Evolutionary conservation across 495 filamentous ascomycete genomes (phyloP).

Genomic region (Trypethelium eluteriae): DNA sequence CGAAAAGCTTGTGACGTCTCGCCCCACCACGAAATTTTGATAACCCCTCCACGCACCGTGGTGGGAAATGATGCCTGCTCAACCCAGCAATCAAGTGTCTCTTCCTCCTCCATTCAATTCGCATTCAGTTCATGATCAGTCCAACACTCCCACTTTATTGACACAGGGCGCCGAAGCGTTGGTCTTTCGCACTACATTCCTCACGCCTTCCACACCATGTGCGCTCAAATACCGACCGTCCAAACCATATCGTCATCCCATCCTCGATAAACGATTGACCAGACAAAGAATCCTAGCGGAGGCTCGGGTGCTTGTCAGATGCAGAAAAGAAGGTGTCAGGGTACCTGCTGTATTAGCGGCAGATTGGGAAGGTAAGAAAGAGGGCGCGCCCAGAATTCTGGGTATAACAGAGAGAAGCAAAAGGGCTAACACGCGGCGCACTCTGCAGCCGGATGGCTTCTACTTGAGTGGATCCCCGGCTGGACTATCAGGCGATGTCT

Average conservation of each 20-base stretch:
- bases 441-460: conserved; percentile 57
- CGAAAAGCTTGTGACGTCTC: too few species aligned
- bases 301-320: conserved; percentile 71
- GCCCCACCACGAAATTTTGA: neutral
- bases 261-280: conserved; percentile 79
- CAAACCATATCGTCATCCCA: conserved; percentile 88
- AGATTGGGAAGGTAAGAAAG: conserved; percentile 49
- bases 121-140: conserved; percentile 40
- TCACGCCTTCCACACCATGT: conserved; percentile 57
- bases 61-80: neutral
- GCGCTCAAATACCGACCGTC: conserved; percentile 89
- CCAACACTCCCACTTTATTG: conserved; percentile 43
- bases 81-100: conserved; percentile 16
- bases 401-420: neutral
- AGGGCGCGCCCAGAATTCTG: conserved; percentile 7
- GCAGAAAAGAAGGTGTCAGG: conserved; percentile 63
- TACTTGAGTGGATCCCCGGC: conserved; percentile 89
- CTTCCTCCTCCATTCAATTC: conserved; percentile 61
- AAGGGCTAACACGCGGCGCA: conserved; percentile 27
- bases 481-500: conserved; percentile 9
- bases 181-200: conserved; percentile 79
- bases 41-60: neutral
- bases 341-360: conserved; percentile 71
- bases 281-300: conserved; percentile 79
- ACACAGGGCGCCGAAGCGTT: conserved; percentile 93